phyloP scores from a whole-genome alignment of 768 basidiomycete genomes.

The Pleurotus sapidus region DNA sequence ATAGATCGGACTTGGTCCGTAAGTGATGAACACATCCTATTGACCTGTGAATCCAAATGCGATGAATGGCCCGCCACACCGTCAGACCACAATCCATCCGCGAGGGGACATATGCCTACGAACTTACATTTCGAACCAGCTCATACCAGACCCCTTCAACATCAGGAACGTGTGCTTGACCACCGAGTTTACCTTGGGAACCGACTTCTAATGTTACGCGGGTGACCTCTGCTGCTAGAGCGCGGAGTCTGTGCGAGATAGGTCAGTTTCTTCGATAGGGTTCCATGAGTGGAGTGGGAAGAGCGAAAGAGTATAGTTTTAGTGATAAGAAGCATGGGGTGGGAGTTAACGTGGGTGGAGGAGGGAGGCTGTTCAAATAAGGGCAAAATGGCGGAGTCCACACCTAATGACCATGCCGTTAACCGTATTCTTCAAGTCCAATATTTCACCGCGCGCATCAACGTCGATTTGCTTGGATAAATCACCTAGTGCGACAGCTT shows the following conservation, averaged over 20 bases:
- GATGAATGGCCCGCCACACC: background rate
- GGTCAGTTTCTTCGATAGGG: slow-evolving; percentile 18
- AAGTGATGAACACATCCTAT: slow-evolving; percentile 77
- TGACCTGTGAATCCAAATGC: slow-evolving; percentile 41
- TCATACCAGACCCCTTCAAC: slow-evolving; percentile 93
- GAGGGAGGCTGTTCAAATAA: slow-evolving; percentile 26
- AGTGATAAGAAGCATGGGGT: no score
- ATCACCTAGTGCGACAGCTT: slow-evolving; percentile 91
- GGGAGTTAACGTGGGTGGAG: no score
- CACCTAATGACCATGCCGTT: slow-evolving; percentile 57
- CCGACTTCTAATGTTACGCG: slow-evolving; percentile 85
- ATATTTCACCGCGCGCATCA: slow-evolving; percentile 86
- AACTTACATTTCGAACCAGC: slow-evolving; percentile 67
- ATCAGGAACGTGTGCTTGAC: slow-evolving; percentile 84
- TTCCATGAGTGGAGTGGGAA: no score
- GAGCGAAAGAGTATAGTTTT: no score
- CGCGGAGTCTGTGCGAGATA: slow-evolving; percentile 46
- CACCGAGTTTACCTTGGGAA: slow-evolving; percentile 85
- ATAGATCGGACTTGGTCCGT: slow-evolving; percentile 84
- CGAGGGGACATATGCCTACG: background rate
- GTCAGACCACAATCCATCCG: background rate
- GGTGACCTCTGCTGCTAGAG: slow-evolving; percentile 79
- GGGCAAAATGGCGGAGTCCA: slow-evolving; percentile 6
- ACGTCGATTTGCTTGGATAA: slow-evolving; percentile 89
- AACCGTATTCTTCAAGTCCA: slow-evolving; percentile 70